phyloP scores from a whole-genome alignment of 2,329 filamentous ascomycete genomes.

The Madurella fahalii region DNA sequence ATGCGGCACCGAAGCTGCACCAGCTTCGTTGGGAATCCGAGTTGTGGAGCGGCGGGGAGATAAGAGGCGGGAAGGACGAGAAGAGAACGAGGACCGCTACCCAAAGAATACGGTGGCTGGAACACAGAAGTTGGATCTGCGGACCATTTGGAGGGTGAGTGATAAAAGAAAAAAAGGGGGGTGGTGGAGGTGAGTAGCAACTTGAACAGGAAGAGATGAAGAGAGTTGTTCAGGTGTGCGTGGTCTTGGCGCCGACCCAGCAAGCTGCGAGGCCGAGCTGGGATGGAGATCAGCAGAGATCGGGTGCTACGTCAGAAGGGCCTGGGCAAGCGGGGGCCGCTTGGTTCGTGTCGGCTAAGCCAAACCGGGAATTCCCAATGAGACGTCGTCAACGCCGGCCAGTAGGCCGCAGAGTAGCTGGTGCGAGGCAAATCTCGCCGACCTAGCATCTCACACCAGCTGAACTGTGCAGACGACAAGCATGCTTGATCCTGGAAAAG shows the following conservation, averaged over 20 bases:
- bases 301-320: constrained; percentile 23
- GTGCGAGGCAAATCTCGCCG: not conserved
- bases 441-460: constrained; percentile 3
- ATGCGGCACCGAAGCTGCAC: constrained; percentile 12
- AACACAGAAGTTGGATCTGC: constrained; percentile 9
- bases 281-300: constrained; percentile 18
- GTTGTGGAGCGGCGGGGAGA: not conserved
- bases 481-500: constrained; percentile 9
- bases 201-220: constrained; percentile 14
- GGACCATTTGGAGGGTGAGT: constrained; percentile 8
- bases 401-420: constrained; percentile 2
- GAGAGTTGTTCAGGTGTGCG: constrained; percentile 5
- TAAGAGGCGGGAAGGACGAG: not conserved
- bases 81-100: not conserved
- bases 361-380: not conserved
- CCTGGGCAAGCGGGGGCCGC: constrained; percentile 5
- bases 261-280: constrained; percentile 4
- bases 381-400: not conserved
- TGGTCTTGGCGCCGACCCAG: constrained; percentile 12
- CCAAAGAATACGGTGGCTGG: constrained; percentile 1
- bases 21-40: not conserved
- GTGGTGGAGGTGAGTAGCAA: constrained; percentile 8
- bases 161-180: constrained; percentile 4
- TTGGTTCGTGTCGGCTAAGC: constrained; percentile 5
- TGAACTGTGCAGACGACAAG: constrained; percentile 12